Conservation (phyloP, 2,329 filamentous ascomycete genomes). For the Septoria linicola region DNA sequence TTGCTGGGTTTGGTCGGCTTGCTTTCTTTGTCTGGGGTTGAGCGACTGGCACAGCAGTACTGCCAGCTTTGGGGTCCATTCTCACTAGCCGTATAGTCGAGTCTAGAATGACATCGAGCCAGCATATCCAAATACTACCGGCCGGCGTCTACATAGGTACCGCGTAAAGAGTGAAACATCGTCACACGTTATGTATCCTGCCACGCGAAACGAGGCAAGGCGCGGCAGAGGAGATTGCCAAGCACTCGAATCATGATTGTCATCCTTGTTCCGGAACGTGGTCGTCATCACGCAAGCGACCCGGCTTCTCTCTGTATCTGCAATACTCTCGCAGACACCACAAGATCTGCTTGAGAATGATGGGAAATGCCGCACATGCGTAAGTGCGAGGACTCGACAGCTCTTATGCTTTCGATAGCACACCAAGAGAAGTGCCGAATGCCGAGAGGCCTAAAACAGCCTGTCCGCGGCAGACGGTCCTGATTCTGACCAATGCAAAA, state of each 20-base stretch:
- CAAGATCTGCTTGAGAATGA: too few species aligned
- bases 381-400: neutral
- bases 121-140: too few species aligned
- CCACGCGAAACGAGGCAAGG: neutral
- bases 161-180: too few species aligned
- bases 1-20: constrained; percentile 26
- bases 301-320: too few species aligned
- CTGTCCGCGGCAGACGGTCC: neutral
- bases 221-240: neutral
- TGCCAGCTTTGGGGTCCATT: constrained; percentile 10
- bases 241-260: too few species aligned
- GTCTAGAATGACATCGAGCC: too few species aligned
- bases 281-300: neutral
- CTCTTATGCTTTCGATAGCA: neutral
- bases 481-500: constrained; percentile 2
- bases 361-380: neutral
- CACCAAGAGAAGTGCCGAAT: neutral
- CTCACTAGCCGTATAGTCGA: neutral
- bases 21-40: constrained; percentile 17
- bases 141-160: too few species aligned
- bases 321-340: too few species aligned
- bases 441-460: constrained; percentile 6
- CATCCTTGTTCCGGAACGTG: neutral
- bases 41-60: neutral
- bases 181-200: too few species aligned